Conservation (phyloP, 2,329 filamentous ascomycete genomes). For the Diplocarpon rosae region DNA sequence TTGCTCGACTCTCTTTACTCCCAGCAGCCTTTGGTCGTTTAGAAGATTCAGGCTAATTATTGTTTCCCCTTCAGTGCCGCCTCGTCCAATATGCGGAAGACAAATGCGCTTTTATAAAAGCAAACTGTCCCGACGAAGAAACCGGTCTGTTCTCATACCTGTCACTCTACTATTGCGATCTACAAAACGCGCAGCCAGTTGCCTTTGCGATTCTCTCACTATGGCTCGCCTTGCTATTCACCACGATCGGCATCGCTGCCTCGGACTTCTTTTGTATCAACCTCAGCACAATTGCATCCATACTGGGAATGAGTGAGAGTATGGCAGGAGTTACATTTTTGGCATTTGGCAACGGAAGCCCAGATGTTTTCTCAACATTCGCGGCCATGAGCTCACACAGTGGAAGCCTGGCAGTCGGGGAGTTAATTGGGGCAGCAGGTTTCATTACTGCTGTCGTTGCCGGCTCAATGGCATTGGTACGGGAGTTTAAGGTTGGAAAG, state of each 20-base stretch:
- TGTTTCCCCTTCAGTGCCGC: slow-evolving; percentile 46
- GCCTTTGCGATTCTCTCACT: slow-evolving; percentile 68
- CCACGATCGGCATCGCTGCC: slow-evolving; percentile 92
- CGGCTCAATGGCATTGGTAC: slow-evolving; percentile 93
- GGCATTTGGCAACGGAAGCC: slow-evolving; percentile 94
- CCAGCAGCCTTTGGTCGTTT: neutral
- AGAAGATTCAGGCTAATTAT: neutral
- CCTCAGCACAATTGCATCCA: slow-evolving; percentile 78
- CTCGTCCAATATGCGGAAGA: slow-evolving; percentile 67
- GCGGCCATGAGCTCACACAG: slow-evolving; percentile 96
- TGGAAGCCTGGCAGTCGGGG: slow-evolving; percentile 90
- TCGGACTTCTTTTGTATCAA: slow-evolving; percentile 99
- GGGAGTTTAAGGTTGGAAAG: slow-evolving; percentile 82
- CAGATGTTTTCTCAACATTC: slow-evolving; percentile 97
- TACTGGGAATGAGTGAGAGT: slow-evolving; percentile 90
- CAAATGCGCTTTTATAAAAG: slow-evolving; percentile 75
- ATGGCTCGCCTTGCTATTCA: slow-evolving; percentile 87
- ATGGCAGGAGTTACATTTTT: slow-evolving; percentile 93
- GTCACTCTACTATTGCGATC: slow-evolving; percentile 76
- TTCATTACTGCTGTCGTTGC: slow-evolving; percentile 97
- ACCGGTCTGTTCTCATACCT: slow-evolving; percentile 85
- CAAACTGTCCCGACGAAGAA: slow-evolving; percentile 80
- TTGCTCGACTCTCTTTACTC: slow-evolving; percentile 8
- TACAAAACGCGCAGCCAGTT: slow-evolving; percentile 56
- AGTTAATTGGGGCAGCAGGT: slow-evolving; percentile 85